Evolutionary conservation across 1,284 basidiomycete species (phyloP).

Genomic region (Cystobasidiaceae sp.): DNA sequence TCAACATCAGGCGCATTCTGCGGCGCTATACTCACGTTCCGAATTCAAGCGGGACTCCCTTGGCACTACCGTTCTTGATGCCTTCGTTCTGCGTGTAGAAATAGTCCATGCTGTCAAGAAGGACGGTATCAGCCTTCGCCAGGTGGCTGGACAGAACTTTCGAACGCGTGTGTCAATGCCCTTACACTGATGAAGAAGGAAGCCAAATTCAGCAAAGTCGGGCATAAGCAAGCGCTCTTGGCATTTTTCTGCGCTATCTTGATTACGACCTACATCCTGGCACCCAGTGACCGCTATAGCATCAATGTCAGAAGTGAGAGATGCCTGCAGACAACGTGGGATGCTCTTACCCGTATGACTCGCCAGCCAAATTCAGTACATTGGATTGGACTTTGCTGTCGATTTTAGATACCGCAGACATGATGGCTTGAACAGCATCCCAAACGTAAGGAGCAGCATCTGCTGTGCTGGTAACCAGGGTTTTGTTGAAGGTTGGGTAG

Average conservation of each 20-base stretch:
- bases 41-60: background rate
- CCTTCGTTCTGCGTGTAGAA: background rate
- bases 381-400: background rate
- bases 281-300: background rate
- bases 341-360: background rate
- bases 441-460: background rate
- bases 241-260: too few relatives aligned
- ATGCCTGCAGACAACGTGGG: too few relatives aligned
- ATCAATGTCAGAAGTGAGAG: background rate
- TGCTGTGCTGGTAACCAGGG: background rate
- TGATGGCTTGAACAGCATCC: conserved; percentile 3
- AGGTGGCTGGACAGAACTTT: too few relatives aligned
- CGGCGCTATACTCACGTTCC: background rate
- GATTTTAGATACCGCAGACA: background rate
- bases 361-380: conserved; percentile 1
- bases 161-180: too few relatives aligned
- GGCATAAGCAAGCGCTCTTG: too few relatives aligned
- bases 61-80: background rate
- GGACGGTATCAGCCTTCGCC: background rate
- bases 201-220: too few relatives aligned
- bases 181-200: too few relatives aligned
- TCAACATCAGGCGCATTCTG: background rate
- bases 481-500: background rate
- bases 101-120: background rate
- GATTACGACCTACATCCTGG: background rate